phyloP scores from a whole-genome alignment of 306 rosid genomes.

The Senna siamea region DNA sequence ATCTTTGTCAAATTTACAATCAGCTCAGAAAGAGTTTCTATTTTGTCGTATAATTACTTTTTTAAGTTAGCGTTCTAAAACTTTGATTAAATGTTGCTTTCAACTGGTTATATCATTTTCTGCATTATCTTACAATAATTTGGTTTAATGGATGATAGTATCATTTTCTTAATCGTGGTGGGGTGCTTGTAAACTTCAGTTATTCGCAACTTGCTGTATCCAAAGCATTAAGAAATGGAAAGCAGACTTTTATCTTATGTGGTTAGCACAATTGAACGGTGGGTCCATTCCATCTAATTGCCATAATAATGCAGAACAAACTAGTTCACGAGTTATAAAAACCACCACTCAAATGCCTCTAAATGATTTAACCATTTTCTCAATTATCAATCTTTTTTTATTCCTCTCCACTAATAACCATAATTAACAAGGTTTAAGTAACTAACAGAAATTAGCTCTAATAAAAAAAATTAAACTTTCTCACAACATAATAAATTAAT shows the following conservation, averaged over 20 bases:
- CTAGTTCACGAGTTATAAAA: neutral
- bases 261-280: too few species aligned
- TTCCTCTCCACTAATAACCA: neutral
- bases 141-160: neutral
- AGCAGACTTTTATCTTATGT: too few species aligned
- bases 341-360: neutral
- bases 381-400: neutral
- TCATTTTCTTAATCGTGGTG: neutral
- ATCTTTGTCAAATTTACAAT: neutral
- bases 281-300: too few species aligned
- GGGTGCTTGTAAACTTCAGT: neutral
- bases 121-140: neutral
- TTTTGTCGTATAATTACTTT: neutral
- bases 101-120: neutral
- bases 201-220: too few species aligned
- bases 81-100: neutral
- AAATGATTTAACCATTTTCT: neutral
- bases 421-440: neutral
- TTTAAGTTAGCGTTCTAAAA: neutral
- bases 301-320: neutral
- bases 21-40: neutral
- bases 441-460: too few species aligned
- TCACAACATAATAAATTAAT: too few species aligned
- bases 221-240: neutral
- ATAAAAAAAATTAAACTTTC: too few species aligned